These are phyloP conservation scores for Aspergillus costaricaensis DNA, from an alignment of 2,329 filamentous ascomycete genomes.

Conservation along the genomic window DNA sequence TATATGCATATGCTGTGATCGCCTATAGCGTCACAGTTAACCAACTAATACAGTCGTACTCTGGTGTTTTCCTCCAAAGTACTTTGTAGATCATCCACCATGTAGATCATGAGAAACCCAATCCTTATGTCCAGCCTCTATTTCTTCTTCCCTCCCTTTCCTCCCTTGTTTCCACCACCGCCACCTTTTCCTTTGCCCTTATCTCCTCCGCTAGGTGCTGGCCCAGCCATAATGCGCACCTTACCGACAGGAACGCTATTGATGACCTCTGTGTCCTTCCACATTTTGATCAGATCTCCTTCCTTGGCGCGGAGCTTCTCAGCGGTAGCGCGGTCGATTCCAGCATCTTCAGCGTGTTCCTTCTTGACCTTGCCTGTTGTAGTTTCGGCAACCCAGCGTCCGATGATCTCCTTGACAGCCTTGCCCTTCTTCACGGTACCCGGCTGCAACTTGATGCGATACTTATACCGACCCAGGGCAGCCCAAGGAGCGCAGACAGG, in stretches of 20 bases:
- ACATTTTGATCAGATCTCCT: conserved; percentile 76
- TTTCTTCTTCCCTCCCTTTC: conserved; percentile 46
- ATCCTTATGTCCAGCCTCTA: conserved; percentile 19
- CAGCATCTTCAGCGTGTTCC: conserved; percentile 60
- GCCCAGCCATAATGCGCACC: conserved; percentile 74
- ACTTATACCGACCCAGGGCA: conserved; percentile 72
- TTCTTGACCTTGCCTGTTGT: conserved; percentile 47
- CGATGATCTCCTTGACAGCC: conserved; percentile 85
- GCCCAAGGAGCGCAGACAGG: conserved; percentile 66
- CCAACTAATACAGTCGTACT: background rate
- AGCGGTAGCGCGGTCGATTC: conserved; percentile 53
- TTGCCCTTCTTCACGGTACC: conserved; percentile 91
- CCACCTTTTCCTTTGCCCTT: conserved; percentile 43
- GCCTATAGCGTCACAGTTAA: background rate
- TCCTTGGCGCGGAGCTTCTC: conserved; percentile 85
- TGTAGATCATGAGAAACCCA: background rate
- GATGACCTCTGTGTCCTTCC: conserved; percentile 80
- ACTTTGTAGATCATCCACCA: background rate
- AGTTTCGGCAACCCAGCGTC: conserved; percentile 71
- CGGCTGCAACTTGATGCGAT: conserved; percentile 92
- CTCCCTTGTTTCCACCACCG: conserved; percentile 31
- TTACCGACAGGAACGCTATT: conserved; percentile 79
- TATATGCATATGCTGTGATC: too few species aligned
- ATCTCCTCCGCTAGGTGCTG: conserved; percentile 50
- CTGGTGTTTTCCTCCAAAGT: background rate